Evolutionary conservation across 2,329 filamentous ascomycete genomes (phyloP), one percentile per base, ranked within the genome.

Genomic region (Aspergillus brasiliensis): DNA sequence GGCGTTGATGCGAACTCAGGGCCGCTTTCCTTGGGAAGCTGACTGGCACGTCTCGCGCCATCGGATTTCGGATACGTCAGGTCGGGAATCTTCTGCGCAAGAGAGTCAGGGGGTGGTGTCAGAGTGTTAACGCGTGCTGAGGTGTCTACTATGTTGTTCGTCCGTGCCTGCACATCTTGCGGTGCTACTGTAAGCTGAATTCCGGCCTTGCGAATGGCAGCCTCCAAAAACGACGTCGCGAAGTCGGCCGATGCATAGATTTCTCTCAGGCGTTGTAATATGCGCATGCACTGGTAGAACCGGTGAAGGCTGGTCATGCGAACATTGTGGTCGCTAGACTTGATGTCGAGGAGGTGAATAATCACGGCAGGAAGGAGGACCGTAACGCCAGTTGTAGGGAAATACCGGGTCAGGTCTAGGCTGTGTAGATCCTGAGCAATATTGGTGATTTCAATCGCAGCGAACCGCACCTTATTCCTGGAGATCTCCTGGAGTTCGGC

Each of bases 241-340:
- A 95, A 97, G 75, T 97, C 93, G n/a, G 94, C 94, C 0, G 93
- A 92, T 0, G 92, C 88, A 71, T 98, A 97, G 28, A 92, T 91
- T 71, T 97, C 92, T 38, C 92, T 87, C 17, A 98, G 83, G 64
- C 89, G 89, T 73, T 92, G 88, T 82, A 97, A 90, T 60, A 97
- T 92, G 49, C 88, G 86, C 91, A 97, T 97, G 78, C 94, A 97
- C 73, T 92, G 89, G 67, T 89, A 90, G 80, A 97, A 97, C 19
- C 92, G 91, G 59, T 88, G 86, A 23, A 92, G 84, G 49, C 91
- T 92, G 44, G 86, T 83, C 61, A 90, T 85, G 17, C 91, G 87
- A 3, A 89, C 88, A 57, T 87, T 85, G 15, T 87, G 85, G 56
- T 91, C 86, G 5, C 88, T 88, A 34, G 91, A 91, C 74, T 96